Conservation (phyloP, 441 rosid genomes). For the Erodium moschatum region DNA sequence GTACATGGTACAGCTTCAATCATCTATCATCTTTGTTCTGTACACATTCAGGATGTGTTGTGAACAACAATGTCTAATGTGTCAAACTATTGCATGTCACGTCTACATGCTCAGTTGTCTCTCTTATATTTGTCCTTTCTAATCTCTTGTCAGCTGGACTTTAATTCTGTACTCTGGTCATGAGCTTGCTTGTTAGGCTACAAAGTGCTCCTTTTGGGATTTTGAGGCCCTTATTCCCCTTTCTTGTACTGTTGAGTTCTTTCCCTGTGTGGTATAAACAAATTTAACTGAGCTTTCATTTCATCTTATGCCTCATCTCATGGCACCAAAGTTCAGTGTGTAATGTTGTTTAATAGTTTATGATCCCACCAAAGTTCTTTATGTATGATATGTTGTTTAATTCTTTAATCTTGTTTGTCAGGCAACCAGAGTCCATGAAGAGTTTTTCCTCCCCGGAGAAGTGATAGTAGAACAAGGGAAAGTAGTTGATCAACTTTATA, state of each 20-base stretch:
- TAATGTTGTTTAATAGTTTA: not conserved
- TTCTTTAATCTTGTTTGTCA: constrained; percentile 24
- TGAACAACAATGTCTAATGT: not conserved
- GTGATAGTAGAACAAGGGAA: constrained; percentile 80
- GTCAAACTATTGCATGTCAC: not conserved
- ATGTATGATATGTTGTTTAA: not conserved
- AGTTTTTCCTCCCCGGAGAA: constrained; percentile 93
- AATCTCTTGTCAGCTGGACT: not conserved
- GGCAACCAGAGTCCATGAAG: constrained; percentile 83
- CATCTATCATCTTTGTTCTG: not conserved
- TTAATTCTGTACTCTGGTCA: not conserved
- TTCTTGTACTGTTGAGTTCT: not conserved
- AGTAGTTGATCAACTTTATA: constrained; percentile 83
- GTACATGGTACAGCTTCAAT: not conserved
- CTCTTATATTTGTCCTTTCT: not conserved
- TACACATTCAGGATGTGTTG: not conserved
- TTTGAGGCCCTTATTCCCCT: not conserved
- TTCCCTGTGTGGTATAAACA: not conserved
- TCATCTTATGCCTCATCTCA: not conserved
- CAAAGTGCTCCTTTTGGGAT: not conserved
- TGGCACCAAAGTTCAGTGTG: not conserved
- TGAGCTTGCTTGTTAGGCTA: not conserved
- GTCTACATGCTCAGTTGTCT: not conserved
- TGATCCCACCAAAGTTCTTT: not conserved
- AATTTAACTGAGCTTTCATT: not conserved